Base-by-base conservation (phyloP, 305 asterid species). In the Andrographis paniculata region DNA sequence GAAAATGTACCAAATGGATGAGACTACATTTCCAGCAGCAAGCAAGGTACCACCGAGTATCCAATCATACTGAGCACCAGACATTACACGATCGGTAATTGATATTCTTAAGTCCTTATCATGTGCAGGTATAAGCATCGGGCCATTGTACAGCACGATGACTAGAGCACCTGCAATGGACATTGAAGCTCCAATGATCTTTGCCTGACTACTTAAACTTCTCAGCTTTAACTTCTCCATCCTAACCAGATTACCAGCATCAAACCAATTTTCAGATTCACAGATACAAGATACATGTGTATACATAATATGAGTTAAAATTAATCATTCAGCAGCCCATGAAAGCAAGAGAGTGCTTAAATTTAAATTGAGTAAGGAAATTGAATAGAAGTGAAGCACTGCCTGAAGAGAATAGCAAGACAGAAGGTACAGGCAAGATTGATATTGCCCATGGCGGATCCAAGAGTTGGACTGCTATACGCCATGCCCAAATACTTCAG, bases 371-470 rank as follows among this genome's bases (percentile, higher is more conserved):
- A n/a, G n/a, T n/a, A n/a, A n/a, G n/a, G n/a, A n/a, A n/a, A 33
- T 9, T 7, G 12, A 7, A 33, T 33, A 6, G n/a, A 33, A 5
- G n/a, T 13, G 5, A 13, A 37, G 17, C 3, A 15, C 24, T 11
- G 72, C 83, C 83, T 66, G 46, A 66, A 55, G 2, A 72, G 28
- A 35, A 69, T 14, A 37, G 84, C 84, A 18, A 76, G 66, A 36
- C 55, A 39, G 52, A 76, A 76, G 37, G 77, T 63, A 6, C 17
- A 39, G 42, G 79, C 75, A 1, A 79, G 77, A 1, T 55, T 17
- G 41, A 76, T 44, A 55, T 67, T 76, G 65, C 73, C 59, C 65
- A 76, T 64, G 43, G 77, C 80, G 8, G 84, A 76, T 42, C 60
- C 71, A 17, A 76, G 52, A 2, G 75, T 73, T 17, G 77, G 84